Conservation (phyloP, 2,329 filamentous ascomycete species). For the Pseudopyrenochaeta lycopersici region DNA sequence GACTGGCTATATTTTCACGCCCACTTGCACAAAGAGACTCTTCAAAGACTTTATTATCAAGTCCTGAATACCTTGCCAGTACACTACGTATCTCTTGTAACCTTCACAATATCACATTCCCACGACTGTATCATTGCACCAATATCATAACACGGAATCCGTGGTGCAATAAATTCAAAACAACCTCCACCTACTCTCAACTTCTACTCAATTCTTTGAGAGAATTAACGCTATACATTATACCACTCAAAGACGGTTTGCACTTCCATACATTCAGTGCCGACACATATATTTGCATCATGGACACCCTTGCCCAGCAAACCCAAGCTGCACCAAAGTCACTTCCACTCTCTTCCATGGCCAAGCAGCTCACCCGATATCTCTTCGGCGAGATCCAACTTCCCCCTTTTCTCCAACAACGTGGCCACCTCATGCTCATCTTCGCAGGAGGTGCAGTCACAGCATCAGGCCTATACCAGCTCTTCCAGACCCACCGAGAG, state of each 20-base stretch:
- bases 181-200: neutral
- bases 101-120: too few species aligned
- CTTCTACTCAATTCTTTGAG: neutral
- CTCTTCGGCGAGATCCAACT: slow-evolving; percentile 10
- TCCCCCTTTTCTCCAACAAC: slow-evolving; percentile 5
- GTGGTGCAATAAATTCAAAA: neutral
- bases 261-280: neutral
- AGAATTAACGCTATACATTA: too few species aligned
- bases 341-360: slow-evolving; percentile 3
- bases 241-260: too few species aligned
- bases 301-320: neutral
- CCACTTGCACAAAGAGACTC: too few species aligned
- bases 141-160: too few species aligned
- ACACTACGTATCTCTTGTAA: too few species aligned
- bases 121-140: too few species aligned
- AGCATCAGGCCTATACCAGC: slow-evolving; percentile 7
- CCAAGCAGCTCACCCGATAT: slow-evolving; percentile 11
- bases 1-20: too few species aligned
- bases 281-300: neutral
- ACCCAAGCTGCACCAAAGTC: neutral
- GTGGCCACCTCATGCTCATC: slow-evolving; percentile 5
- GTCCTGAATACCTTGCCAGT: too few species aligned
- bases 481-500: slow-evolving; percentile 3
- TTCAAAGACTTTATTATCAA: too few species aligned
- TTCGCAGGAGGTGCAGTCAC: slow-evolving; percentile 5